Evolutionary conservation across 2,329 filamentous ascomycete genomes (phyloP).

Genomic region (Colletotrichum lini): DNA sequence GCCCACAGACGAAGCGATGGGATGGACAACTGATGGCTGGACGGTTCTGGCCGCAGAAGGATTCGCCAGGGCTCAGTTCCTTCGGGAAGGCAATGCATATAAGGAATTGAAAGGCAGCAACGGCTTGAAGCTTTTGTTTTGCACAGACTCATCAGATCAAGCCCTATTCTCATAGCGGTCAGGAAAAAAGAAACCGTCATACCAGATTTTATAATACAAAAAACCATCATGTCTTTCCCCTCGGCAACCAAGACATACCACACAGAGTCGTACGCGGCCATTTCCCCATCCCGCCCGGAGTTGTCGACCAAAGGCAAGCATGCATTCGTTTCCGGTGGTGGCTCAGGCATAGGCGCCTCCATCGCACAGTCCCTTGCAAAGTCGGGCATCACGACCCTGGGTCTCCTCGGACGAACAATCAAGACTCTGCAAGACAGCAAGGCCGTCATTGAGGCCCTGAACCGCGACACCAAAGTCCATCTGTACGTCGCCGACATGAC

Average conservation of each 20-base stretch:
- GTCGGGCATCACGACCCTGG: conserved; percentile 62
- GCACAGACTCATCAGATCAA: no score
- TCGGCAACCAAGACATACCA: conserved; percentile 43
- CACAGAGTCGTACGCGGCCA: conserved; percentile 46
- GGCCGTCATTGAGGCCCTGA: conserved; percentile 40
- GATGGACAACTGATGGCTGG: no score
- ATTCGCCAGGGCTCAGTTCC: no score
- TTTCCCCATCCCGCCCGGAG: conserved; percentile 46
- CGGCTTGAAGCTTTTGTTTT: no score
- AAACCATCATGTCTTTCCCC: conserved; percentile 41
- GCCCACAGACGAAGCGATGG: no score
- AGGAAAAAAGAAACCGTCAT: not conserved
- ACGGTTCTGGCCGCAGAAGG: no score
- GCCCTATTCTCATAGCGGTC: not conserved
- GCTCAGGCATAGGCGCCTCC: conserved; percentile 64
- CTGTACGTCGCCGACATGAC: conserved; percentile 43
- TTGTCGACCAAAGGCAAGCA: conserved; percentile 56
- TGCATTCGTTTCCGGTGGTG: conserved; percentile 69
- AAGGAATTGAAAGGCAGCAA: no score
- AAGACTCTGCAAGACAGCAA: conserved; percentile 47
- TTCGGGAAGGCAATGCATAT: no score
- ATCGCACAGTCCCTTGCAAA: conserved; percentile 59
- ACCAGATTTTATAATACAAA: no score
- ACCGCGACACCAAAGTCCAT: conserved; percentile 42
- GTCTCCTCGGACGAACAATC: conserved; percentile 57